These are phyloP conservation scores for Trichoderma orchidacearum DNA, from an alignment of 495 filamentous ascomycete genomes.

Conservation along the genomic window DNA sequence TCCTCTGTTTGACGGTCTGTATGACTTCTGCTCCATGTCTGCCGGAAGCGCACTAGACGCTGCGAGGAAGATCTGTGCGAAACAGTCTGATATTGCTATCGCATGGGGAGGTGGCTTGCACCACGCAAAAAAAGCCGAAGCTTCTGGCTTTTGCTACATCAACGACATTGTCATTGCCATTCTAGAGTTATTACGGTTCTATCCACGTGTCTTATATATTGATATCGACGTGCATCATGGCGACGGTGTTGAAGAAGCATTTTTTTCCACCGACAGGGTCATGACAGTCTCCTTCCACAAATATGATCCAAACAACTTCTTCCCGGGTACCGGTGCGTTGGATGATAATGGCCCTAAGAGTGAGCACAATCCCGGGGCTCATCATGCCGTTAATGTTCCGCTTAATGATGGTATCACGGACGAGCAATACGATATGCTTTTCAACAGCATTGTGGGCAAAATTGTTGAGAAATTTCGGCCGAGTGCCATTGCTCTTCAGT, in stretches of 20 bases:
- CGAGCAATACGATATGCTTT: conserved; percentile 74
- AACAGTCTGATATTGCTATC: conserved; percentile 85
- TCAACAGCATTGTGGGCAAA: conserved; percentile 63
- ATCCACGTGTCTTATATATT: conserved; percentile 88
- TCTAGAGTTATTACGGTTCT: conserved; percentile 85
- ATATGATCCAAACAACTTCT: conserved; percentile 79
- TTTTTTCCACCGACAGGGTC: conserved; percentile 93
- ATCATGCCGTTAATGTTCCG: conserved; percentile 94
- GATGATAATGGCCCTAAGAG: conserved; percentile 78
- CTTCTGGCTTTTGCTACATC: conserved; percentile 95
- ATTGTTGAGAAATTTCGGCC: conserved; percentile 68
- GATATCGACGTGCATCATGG: conserved; percentile 99
- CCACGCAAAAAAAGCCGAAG: conserved; percentile 95
- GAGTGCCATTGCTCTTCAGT: conserved; percentile 85
- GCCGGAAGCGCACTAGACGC: conserved; percentile 83
- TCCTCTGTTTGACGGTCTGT: conserved; percentile 90
- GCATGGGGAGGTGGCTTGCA: conserved; percentile 98
- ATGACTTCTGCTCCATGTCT: conserved; percentile 88
- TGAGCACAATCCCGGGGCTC: conserved; percentile 77
- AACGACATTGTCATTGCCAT: conserved; percentile 98
- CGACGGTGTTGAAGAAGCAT: conserved; percentile 95
- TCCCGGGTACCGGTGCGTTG: conserved; percentile 86
- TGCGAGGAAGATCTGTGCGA: conserved; percentile 72
- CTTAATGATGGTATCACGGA: conserved; percentile 93
- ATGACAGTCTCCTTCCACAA: conserved; percentile 99